Percentiles rank a stretch among this genome's conserved stretches.
Evolutionary conservation across 1,139 yeast species (phyloP).

Genomic region (Debaryomycetaceae sp.): DNA sequence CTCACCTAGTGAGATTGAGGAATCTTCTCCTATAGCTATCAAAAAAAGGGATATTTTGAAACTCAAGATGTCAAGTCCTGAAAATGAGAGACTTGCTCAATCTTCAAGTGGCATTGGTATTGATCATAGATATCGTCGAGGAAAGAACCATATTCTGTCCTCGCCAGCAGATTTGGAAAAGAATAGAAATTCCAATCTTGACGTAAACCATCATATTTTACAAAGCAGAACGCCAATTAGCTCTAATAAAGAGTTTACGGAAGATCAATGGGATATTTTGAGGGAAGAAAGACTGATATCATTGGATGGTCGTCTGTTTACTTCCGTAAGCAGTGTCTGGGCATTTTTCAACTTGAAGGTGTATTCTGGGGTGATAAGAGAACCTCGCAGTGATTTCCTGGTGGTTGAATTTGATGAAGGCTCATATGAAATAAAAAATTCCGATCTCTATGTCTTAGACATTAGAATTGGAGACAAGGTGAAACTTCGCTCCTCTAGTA

Average conservation of each 20-base stretch:
- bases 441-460: constrained; percentile 31
- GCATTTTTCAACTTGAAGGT: constrained; percentile 34
- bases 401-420: constrained; percentile 35
- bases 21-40: constrained; percentile 7
- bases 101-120: background rate
- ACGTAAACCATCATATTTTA: too few species aligned
- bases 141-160: constrained; percentile 4
- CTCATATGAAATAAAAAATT: constrained; percentile 20
- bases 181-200: background rate
- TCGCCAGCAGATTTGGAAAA: constrained; percentile 6
- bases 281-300: constrained; percentile 17
- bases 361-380: constrained; percentile 27
- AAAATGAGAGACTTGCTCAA: constrained; percentile 4
- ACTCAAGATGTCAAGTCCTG: constrained; percentile 4
- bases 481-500: constrained; percentile 14
- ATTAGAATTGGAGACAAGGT: constrained; percentile 35
- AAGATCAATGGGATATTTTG: constrained; percentile 4
- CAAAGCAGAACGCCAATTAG: background rate
- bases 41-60: constrained; percentile 6
- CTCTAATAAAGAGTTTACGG: background rate
- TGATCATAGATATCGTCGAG: constrained; percentile 2
- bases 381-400: constrained; percentile 21
- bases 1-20: constrained; percentile 10
- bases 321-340: constrained; percentile 29
- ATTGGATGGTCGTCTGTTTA: constrained; percentile 7